Conservation (phyloP, 257 asterid genomes). For the Leonotis leonurus region DNA sequence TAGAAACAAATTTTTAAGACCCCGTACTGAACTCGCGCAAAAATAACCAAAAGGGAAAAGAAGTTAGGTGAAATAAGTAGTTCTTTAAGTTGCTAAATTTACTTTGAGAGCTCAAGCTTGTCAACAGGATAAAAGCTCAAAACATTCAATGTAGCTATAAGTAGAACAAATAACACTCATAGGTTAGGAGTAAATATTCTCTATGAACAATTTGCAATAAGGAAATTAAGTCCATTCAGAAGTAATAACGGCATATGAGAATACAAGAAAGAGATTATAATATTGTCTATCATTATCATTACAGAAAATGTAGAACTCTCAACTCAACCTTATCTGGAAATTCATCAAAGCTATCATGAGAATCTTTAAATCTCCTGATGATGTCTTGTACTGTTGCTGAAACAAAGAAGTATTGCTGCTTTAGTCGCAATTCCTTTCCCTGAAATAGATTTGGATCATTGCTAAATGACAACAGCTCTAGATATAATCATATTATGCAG, state of each 20-base stretch:
- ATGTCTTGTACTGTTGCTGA: slow-evolving; percentile 47
- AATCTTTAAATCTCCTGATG: slow-evolving; percentile 37
- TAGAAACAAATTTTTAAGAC: background rate
- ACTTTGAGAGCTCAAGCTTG: background rate
- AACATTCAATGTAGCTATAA: background rate
- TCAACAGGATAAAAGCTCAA: background rate
- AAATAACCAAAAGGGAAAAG: background rate
- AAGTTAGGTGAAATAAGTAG: background rate
- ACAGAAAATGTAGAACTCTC: background rate
- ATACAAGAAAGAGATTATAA: background rate
- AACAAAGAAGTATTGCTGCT: slow-evolving; percentile 52
- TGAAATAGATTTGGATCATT: slow-evolving; percentile 12
- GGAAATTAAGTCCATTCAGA: background rate
- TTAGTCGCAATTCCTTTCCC: slow-evolving; percentile 47
- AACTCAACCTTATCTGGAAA: slow-evolving; percentile 36
- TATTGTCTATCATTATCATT: background rate
- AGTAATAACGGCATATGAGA: background rate
- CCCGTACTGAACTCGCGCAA: no score
- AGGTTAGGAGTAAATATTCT: background rate
- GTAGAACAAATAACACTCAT: background rate
- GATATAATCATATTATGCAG: background rate
- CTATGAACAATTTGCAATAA: background rate
- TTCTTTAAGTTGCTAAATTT: background rate
- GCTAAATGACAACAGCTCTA: background rate
- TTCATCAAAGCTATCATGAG: slow-evolving; percentile 36